phyloP scores from a whole-genome alignment of 306 rosid genomes.

The Dryas octopetala region DNA sequence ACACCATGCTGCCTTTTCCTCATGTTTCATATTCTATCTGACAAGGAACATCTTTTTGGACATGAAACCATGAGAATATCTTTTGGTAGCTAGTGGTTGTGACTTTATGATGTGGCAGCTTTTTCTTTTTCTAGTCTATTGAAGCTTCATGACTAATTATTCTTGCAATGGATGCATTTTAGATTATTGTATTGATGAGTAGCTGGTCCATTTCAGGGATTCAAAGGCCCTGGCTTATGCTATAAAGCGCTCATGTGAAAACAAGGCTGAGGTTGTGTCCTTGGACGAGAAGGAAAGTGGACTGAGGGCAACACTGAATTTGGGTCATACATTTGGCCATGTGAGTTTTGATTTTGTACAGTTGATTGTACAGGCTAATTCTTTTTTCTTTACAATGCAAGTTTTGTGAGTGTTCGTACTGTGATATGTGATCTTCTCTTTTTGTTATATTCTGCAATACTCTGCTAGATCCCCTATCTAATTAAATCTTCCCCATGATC shows the following conservation, averaged over 20 bases:
- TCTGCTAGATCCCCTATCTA: constrained; percentile 10
- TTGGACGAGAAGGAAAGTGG: constrained; percentile 96
- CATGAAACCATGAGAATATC: constrained; percentile 2
- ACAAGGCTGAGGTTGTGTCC: constrained; percentile 93
- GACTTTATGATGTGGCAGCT: neutral
- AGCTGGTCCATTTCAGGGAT: constrained; percentile 58
- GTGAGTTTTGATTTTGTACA: constrained; percentile 47
- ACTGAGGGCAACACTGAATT: constrained; percentile 86
- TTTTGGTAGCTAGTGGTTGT: neutral
- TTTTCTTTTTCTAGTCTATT: constrained; percentile 6
- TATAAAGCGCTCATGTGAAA: constrained; percentile 92
- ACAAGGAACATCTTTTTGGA: constrained; percentile 18
- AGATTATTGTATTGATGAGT: neutral
- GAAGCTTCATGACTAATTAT: neutral
- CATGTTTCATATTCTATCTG: constrained; percentile 16
- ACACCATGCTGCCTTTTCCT: constrained; percentile 2
- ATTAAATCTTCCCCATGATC: constrained; percentile 19
- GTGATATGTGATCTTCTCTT: neutral
- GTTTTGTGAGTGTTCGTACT: neutral
- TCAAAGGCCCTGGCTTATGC: constrained; percentile 80
- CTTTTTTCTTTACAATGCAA: neutral
- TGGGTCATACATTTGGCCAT: constrained; percentile 99
- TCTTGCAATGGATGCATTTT: neutral
- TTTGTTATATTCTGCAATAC: constrained; percentile 11
- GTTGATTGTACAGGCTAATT: constrained; percentile 8